Evolutionary conservation across 352 stramenopile genomes (phyloP), one percentile per base, ranked within the genome.

Genomic region (Globisporangium splendens): DNA sequence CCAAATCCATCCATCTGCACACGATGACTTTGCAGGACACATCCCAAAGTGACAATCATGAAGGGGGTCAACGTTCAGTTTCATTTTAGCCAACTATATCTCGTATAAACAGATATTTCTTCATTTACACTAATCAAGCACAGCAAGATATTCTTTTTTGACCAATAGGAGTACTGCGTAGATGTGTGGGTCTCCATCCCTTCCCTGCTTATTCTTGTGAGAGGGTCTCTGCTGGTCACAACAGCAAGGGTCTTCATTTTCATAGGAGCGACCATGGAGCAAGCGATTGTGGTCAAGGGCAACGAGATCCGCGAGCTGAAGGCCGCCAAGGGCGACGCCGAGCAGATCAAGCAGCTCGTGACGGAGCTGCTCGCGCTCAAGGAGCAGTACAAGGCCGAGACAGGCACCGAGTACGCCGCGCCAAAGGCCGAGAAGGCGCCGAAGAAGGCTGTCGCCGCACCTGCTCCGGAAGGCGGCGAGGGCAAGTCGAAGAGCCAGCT

Each of bases 401-500:
- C 80, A 8, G 83, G 86, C 46, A 66, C 65, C 48, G 83, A 95
- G 49, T 95, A 91, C 62, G 70, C 67, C 38, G 66, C 84, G 6
- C 75, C 76, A 13, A 62, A 59, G 35, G 39, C 66, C 3, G 47
- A 75, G 57, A 80, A 77, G 61, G 69, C 80, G 56, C 59, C 69
- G 28, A 70, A 71, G 66, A 64, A 75, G 62, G 60, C 56, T 8
- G 18, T 56, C 31, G 17, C 48, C 10, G 55, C 55, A 0, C 39
- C 33, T 35, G 46, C 51, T 14, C 64, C 56, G 1, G 38, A 41
- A n/a, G 48, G 50, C 1, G 66, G 54, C 8, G 66, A 66, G 2
- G 72, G 64, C 8, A 93, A 90, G 62, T 92, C 83, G 51, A 95
- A 95, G 77, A 95, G 68, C 56, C 83, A 93, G 67, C 62, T 95